Base-by-base conservation (phyloP, 2,329 filamentous ascomycete species). In the Stenocarpella maydis region DNA sequence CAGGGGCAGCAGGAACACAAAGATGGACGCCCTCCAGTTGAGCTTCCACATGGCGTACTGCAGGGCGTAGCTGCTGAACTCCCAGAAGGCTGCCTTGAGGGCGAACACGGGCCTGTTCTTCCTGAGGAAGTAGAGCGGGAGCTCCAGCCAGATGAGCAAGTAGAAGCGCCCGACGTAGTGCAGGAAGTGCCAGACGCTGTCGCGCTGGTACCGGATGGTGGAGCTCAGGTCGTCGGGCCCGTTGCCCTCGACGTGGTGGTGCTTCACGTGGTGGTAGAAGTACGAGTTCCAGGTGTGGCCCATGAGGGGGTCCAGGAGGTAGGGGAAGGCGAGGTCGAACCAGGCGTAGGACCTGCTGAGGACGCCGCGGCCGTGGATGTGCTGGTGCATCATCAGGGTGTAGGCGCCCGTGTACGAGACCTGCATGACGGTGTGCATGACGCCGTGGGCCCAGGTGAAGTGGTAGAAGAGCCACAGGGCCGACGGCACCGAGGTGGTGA, bases 211-310 rank as follows among this genome's bases (percentile, higher is more conserved):
- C 17, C 90, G 86, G 45, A 95, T 86, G 0, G 92, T 95, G 0
- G 91, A 92, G 1, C 90, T 93, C 0, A 94, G 83, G 75, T 95
- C 92, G 55, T 90, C 86, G 0, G 92, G 91, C 0, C 92, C 92
- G 74, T 95, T 95, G 71, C 89, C 77, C 80, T 95, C 92, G 67
- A 95, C 89, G 73, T 95, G 92, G 76, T 95, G 92, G 76, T 94
- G 92, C 82, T 95, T 95, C 76, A 95, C 91, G 75, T 95, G 92
- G 76, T 95, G 92, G 63, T 94, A 95, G 77, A 87, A 95, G 80
- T 95, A 95, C 2, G 90, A 91, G 80, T 95, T 93, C 91, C 92
- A 94, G 0, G 92, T 94, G 76, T 95, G 92, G 14, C 92, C 92
- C 87, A 94, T 91, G 68, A 95, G 80, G 0, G 92, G 92, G 73